These are phyloP conservation scores for Graphilbum sp. DNA, from an alignment of 2,329 filamentous ascomycete species.

Conservation along the genomic window DNA sequence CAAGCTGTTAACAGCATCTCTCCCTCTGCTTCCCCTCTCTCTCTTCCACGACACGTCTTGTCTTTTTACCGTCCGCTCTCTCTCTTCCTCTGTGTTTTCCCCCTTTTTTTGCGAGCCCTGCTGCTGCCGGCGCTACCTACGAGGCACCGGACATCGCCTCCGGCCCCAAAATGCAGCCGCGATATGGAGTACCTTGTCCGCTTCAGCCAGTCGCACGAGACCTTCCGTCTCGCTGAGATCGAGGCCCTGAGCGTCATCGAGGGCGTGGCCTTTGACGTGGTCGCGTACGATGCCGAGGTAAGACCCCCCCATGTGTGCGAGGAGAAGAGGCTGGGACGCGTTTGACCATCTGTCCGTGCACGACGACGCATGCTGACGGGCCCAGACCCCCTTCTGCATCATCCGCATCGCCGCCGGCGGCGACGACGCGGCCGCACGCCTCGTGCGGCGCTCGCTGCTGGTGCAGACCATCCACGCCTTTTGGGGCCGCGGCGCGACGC, in stretches of 20 bases:
- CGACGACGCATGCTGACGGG: not conserved
- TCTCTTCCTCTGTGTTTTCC: too few relatives aligned
- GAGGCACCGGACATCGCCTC: too few relatives aligned
- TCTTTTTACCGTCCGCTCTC: too few relatives aligned
- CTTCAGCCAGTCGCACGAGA: slow-evolving; percentile 78
- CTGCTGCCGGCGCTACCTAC: too few relatives aligned
- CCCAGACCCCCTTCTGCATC: slow-evolving; percentile 73
- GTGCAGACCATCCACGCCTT: slow-evolving; percentile 74
- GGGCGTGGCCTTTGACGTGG: slow-evolving; percentile 49
- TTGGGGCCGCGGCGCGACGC: slow-evolving; percentile 59
- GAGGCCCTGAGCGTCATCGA: slow-evolving; percentile 60
- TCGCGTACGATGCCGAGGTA: slow-evolving; percentile 63
- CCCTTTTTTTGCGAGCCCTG: too few relatives aligned
- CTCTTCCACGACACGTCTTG: too few relatives aligned
- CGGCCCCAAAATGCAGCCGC: not conserved
- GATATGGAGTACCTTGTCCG: slow-evolving; percentile 72
- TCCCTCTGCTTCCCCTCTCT: too few relatives aligned
- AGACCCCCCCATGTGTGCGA: slow-evolving; percentile 16
- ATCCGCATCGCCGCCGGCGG: slow-evolving; percentile 52
- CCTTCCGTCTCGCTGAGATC: slow-evolving; percentile 76
- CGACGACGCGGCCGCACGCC: slow-evolving; percentile 41
- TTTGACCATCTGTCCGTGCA: not conserved
- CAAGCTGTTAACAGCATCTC: too few relatives aligned
- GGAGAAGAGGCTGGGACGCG: too few relatives aligned
- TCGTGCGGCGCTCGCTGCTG: slow-evolving; percentile 66